Conservation (phyloP, 2,329 filamentous ascomycete species). For the Alternaria panax region DNA sequence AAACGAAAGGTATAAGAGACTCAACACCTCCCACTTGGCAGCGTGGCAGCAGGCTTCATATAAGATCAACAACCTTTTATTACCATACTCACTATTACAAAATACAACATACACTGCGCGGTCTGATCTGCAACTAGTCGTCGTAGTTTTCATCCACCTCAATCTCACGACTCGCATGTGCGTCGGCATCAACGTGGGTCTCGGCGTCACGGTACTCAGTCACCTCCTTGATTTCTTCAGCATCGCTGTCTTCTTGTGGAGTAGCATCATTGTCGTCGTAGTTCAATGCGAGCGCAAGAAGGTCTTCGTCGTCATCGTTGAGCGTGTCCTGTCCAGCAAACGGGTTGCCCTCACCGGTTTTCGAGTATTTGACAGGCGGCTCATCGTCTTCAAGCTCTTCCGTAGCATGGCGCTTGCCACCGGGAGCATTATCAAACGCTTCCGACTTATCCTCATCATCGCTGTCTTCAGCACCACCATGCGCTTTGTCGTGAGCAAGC, state of each 20-base stretch:
- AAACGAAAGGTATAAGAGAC: background rate
- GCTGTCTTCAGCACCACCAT: background rate
- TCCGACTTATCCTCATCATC: background rate
- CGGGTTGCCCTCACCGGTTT: background rate
- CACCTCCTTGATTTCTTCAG: background rate
- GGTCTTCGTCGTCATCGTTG: slow-evolving; percentile 1
- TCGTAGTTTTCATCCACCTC: slow-evolving; percentile 6
- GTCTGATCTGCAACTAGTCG: background rate
- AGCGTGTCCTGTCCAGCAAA: background rate
- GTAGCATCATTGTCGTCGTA: background rate
- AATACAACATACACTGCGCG: background rate
- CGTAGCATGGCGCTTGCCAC: background rate
- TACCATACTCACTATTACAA: background rate
- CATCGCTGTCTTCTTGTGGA: background rate
- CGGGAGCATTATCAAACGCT: background rate
- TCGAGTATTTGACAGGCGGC: background rate
- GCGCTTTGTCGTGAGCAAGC: slow-evolving; percentile 3
- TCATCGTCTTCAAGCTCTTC: background rate
- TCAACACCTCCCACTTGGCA: background rate
- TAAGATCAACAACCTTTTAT: background rate
- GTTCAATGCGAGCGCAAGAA: background rate
- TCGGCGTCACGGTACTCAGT: background rate
- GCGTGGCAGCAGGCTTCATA: background rate
- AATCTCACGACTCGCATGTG: background rate
- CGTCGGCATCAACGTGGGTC: background rate